Evolutionary conservation across 1,284 basidiomycete species (phyloP), one percentile per base, ranked within the genome.

Genomic region (Puccinia triticina): DNA sequence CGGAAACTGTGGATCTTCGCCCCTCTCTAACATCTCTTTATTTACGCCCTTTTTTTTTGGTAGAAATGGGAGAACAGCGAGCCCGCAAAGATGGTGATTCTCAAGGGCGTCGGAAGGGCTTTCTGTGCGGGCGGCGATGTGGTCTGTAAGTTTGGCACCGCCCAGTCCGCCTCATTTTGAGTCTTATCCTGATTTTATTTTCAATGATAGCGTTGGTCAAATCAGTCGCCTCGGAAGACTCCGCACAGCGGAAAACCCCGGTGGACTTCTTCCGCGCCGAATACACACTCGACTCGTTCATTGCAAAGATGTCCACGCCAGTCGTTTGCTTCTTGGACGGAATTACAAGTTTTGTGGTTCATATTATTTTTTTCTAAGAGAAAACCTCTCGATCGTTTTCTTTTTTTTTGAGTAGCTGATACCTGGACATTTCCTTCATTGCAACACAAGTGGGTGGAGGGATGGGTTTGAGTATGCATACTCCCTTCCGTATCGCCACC

Each of bases 101-200:
- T 93, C 34, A 90, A 90, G 61, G 93, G 94, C 29, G 89, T 89
- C 40, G 94, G 93, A 16, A 89, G 92, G 83, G 94, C 93, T 16
- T 98, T 98, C 86, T 99, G 96, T 87, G 93, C 94, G 7, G 97
- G 96, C 32, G 96, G 96, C 79, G 97, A 99, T 87, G 93, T 99
- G 79, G 91, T 91, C 84, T 89, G 94, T 94, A 86, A 73, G 78
- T 34, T 46, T 32, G 16, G 40, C 4, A 12, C 12, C 40, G 40
- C 4, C 12, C 40, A 12, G 40, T 43, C 40, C 12, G 40, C 74
- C 53, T 81, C 50, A 72, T 69, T 50, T 66, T 61, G 57, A 53
- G 29, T 74, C 1, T 84, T 93, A 21, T 4, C 76, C 64, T 14
- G 7, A 26, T 43, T 69, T 11, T 53, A 46, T 48, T 26, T 69